A percentile compares a stretch with the other conserved stretches of the same genome.
Conservation (phyloP, 2,329 filamentous ascomycete genomes). For the Penicillium griseofulvum region DNA sequence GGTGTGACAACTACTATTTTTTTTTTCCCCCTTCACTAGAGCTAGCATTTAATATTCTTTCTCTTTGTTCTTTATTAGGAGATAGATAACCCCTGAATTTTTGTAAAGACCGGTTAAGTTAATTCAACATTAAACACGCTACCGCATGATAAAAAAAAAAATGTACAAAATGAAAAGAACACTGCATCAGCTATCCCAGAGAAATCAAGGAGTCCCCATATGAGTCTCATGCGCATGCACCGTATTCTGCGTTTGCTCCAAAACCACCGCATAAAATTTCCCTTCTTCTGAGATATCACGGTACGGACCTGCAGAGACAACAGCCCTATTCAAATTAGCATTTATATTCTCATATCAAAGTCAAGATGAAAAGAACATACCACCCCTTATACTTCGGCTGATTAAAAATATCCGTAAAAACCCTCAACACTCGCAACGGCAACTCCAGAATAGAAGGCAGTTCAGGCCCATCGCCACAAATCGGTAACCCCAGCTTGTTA, state of each 20-base stretch:
- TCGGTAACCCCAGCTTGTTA: conserved; percentile 38
- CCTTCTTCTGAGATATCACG: conserved; percentile 38
- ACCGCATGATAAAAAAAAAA: too few species aligned
- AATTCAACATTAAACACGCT: too few species aligned
- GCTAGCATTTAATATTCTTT: too few species aligned
- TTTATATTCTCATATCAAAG: background rate
- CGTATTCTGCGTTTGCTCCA: conserved; percentile 30
- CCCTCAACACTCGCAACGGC: conserved; percentile 33
- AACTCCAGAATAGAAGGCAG: conserved; percentile 36
- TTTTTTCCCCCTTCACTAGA: too few species aligned
- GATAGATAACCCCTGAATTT: conserved; percentile 20
- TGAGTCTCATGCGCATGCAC: background rate
- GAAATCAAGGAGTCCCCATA: conserved; percentile 6
- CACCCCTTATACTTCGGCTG: conserved; percentile 40
- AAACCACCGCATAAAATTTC: conserved; percentile 38
- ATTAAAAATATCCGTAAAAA: conserved; percentile 43
- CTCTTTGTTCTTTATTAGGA: too few species aligned
- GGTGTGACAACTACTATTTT: conserved; percentile 37
- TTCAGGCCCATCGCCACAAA: conserved; percentile 33
- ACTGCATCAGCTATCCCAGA: too few species aligned
- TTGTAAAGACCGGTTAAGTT: too few species aligned
- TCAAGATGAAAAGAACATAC: conserved; percentile 24
- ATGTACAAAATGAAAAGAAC: too few species aligned
- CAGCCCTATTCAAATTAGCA: conserved; percentile 26
- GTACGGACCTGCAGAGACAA: conserved; percentile 35